Evolutionary conservation across 2,329 filamentous ascomycete species (phyloP), one percentile per base, ranked within the genome.

Genomic region (Penicillium polonicum): DNA sequence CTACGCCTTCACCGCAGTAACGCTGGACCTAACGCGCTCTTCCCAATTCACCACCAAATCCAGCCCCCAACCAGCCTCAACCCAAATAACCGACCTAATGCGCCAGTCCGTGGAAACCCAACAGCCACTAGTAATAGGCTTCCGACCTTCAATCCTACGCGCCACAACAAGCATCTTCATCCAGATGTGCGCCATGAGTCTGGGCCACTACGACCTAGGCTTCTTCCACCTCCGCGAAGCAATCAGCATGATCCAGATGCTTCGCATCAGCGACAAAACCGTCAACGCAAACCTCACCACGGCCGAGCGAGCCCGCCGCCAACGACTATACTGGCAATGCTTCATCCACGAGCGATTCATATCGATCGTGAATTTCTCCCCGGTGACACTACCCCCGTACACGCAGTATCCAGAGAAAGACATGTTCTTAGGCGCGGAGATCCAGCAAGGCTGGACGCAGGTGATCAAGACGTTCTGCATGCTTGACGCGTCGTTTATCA

Each of bases 341-440:
- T 84, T 80, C 62, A 81, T 85, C 33, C 82, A 84, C 58, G 83
- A 85, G 65, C 78, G 83, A 17, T 85, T 84, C 64, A 65, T 82
- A n/a, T 79, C 79, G 35, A 79, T 84, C 27, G 72, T 80, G 4
- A 78, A 82, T 39, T 81, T 81, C 43, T 78, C 78, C 5, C 73
- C 70, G n/a, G 71, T 74, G 5, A 74, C 75, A 10, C 64, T 80
- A n/a, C 71, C 70, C 6, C 74, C 76, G 13, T 69, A 79, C 19
- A 68, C 69, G 13, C 65, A 65, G 3, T 66, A 76, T 6, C 78
- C 78, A 0, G 75, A 78, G 45, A 70, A 73, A 52, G 78, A 79
- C 58, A 4, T 3, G 0, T 41, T 25, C 21, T n/a, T 57, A n/a
- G 72, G 72, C 5, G 55, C 70, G 5, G 67, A 71, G 4, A 72